A percentile compares a stretch with the other conserved stretches of the same genome.
phyloP scores from a whole-genome alignment of 805 yeast species.

The Barnettozyma sucrosica region DNA sequence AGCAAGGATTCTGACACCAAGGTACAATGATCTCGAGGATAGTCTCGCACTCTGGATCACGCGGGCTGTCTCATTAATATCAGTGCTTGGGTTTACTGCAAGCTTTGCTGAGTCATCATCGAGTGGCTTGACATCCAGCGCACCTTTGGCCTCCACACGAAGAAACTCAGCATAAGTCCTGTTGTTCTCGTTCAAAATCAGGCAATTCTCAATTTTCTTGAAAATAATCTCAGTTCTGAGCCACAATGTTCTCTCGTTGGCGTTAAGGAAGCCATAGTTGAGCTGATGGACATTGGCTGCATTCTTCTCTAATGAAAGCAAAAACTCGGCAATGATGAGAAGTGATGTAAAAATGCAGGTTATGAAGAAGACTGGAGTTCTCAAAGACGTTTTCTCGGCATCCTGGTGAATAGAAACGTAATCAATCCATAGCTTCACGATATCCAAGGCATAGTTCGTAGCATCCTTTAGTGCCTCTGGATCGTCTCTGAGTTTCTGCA shows the following conservation, averaged over 20 bases:
- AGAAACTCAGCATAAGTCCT: slow-evolving; percentile 54
- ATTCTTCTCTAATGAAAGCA: slow-evolving; percentile 51
- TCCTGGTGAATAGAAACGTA: slow-evolving; percentile 60
- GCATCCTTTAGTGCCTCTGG: slow-evolving; percentile 63
- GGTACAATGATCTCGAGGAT: slow-evolving; percentile 51
- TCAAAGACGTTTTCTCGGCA: slow-evolving; percentile 58
- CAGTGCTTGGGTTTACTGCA: slow-evolving; percentile 40
- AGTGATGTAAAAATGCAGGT: slow-evolving; percentile 64
- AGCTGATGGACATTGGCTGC: slow-evolving; percentile 28
- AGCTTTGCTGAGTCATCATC: slow-evolving; percentile 46
- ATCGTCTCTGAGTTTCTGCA: slow-evolving; percentile 44
- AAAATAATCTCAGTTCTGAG: slow-evolving; percentile 54
- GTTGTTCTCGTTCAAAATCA: slow-evolving; percentile 47
- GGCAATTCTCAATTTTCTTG: slow-evolving; percentile 52
- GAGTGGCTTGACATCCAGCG: slow-evolving; percentile 44
- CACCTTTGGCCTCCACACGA: slow-evolving; percentile 53
- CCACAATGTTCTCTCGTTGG: slow-evolving; percentile 59
- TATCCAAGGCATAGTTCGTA: slow-evolving; percentile 48
- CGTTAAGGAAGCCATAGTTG: slow-evolving; percentile 26
- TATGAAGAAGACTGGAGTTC: slow-evolving; percentile 73
- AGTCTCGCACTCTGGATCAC: slow-evolving; percentile 45
- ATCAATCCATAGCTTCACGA: slow-evolving; percentile 66
- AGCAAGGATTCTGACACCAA: slow-evolving; percentile 72
- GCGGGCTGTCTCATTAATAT: slow-evolving; percentile 37
- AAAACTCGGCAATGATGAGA: slow-evolving; percentile 56